Evolutionary conservation across 495 filamentous ascomycete species (phyloP), one percentile per base, ranked within the genome.

Genomic region (Penicillium ucsense): DNA sequence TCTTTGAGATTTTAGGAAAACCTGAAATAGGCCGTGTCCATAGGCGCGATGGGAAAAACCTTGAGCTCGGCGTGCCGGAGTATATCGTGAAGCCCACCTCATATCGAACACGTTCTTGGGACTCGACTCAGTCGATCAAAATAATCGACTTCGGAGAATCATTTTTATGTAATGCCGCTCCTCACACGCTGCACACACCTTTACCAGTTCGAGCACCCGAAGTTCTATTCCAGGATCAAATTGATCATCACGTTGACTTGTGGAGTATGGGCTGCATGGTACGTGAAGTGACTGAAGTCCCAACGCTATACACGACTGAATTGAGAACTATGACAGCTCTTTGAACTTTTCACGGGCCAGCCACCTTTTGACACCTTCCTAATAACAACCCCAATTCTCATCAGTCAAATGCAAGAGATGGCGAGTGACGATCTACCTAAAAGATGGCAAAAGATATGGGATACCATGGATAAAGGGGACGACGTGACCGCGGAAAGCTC

Each of bases 121-220:
- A 45, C n/a, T 47, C 35, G 48, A 33, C 45, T 30, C 38, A 59
- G 35, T 10, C 48, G 0, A 52, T 64, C 50, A 64, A 64, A 46
- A 57, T 75, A 35, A 58, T 75, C 12, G 72, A 75, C 50, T 66
- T 73, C 33, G 67, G 72, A 31, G 62, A 73, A 51, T 61, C 66
- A 12, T 75, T 75, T 38, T 47, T 59, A 12, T 51, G 51, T 7
- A 47, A 35, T 31, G 36, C 47, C 3, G 31, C 42, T 20, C 65
- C 70, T 35, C 39, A 50, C 39, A 59, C 38, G 3, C 58, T 75
- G 33, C 57, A 62, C 45, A 65, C 63, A 31, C 70, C 73, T 36
- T 10, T 57, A 29, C 4, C 41, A 32, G 30, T 76, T 36, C 57
- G 61, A 36, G 67, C 62, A 43, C 72, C 73, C 0, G 72, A 76